Conservation (phyloP, 192 early-diverging fungal genomes). For the Obelidium mucronatum region DNA sequence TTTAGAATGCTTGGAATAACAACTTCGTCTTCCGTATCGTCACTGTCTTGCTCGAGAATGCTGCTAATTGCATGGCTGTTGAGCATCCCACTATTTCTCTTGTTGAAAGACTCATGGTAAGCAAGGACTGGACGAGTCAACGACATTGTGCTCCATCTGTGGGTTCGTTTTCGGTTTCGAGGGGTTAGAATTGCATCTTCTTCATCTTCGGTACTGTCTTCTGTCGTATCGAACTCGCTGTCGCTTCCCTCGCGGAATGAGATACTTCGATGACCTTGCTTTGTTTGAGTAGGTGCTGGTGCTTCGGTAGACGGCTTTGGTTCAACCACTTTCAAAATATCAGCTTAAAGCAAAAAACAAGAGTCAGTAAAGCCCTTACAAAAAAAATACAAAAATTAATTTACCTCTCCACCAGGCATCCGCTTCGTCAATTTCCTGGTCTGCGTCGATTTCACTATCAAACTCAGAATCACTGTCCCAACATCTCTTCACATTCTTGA, state of each 20-base stretch:
- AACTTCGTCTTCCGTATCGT: conserved; percentile 33
- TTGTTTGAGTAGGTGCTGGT: neutral
- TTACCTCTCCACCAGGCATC: conserved; percentile 27
- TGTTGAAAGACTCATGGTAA: conserved; percentile 25
- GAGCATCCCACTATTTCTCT: neutral
- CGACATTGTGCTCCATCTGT: conserved; percentile 36
- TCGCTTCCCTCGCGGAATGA: neutral
- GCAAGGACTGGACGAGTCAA: conserved; percentile 32
- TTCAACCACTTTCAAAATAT: neutral
- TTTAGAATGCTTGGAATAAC: neutral
- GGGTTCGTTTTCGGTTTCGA: neutral
- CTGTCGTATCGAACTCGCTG: neutral
- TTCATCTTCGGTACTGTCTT: neutral
- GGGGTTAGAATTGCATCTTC: neutral
- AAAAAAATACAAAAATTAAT: neutral
- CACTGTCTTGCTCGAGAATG: conserved; percentile 5
- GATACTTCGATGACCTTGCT: neutral
- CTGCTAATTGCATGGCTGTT: neutral
- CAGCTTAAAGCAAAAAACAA: neutral
- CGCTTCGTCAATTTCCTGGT: conserved; percentile 32
- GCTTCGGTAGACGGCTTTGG: neutral
- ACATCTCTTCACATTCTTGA: conserved; percentile 31
- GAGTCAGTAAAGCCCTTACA: neutral
- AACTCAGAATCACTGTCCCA: conserved; percentile 60
- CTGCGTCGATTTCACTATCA: conserved; percentile 58